Conservation (phyloP, 1,284 basidiomycete genomes). For the Lentinus polychrous region DNA sequence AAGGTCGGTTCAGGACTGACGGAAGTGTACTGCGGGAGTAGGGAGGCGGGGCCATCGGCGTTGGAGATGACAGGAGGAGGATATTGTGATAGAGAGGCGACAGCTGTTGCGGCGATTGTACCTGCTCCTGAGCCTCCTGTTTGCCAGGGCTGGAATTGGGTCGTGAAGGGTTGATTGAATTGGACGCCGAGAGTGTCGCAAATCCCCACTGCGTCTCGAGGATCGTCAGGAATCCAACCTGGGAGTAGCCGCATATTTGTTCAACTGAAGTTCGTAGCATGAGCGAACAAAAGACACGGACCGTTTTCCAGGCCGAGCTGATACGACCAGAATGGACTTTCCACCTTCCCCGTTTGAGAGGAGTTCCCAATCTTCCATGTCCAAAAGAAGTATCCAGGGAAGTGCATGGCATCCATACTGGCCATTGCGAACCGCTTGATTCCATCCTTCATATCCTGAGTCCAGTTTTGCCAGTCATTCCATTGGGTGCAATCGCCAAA, state of each 20-base stretch:
- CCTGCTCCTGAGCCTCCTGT: constrained; percentile 72
- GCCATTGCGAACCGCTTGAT: constrained; percentile 50
- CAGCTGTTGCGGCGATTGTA: constrained; percentile 41
- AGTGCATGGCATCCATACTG: constrained; percentile 48
- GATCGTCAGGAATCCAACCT: constrained; percentile 77
- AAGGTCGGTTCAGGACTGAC: constrained; percentile 55
- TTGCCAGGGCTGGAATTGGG: constrained; percentile 59
- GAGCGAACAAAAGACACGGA: constrained; percentile 3
- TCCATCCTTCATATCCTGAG: constrained; percentile 47
- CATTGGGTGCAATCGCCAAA: constrained; percentile 49
- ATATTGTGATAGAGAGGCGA: constrained; percentile 42
- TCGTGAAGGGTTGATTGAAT: constrained; percentile 42
- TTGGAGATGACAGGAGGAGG: constrained; percentile 48
- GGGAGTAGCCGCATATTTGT: background rate
- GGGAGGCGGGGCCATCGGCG: constrained; percentile 30
- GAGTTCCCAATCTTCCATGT: constrained; percentile 62
- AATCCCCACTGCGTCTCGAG: constrained; percentile 55
- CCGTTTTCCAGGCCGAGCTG: constrained; percentile 45
- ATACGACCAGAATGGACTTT: constrained; percentile 44
- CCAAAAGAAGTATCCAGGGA: constrained; percentile 56
- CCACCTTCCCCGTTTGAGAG: constrained; percentile 28
- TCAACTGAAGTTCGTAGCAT: background rate
- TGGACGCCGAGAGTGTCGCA: constrained; percentile 48
- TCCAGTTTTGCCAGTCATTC: constrained; percentile 59
- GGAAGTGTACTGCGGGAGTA: constrained; percentile 59